A percentile compares a stretch with the other conserved stretches of the same genome.
phyloP scores from a whole-genome alignment of 176 grass and related monocot species.

The Bromus sterilis region DNA sequence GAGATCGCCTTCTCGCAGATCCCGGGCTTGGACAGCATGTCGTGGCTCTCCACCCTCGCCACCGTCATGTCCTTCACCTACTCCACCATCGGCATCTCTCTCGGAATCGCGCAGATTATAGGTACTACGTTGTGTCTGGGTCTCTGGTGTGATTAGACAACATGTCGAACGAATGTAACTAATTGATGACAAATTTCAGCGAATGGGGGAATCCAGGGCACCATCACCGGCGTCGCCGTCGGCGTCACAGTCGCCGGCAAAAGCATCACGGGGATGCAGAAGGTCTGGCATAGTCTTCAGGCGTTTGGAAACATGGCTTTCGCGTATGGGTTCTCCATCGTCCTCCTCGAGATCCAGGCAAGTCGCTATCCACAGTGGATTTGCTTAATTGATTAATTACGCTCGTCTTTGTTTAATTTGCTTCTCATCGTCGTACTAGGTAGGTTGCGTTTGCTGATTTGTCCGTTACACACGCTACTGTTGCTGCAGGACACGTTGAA shows the following conservation, averaged over 20 bases:
- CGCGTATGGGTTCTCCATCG: slow-evolving; percentile 8
- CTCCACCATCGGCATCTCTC: slow-evolving; percentile 9
- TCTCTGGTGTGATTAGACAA: background rate
- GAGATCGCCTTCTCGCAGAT: slow-evolving; percentile 29
- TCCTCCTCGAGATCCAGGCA: slow-evolving; percentile 22
- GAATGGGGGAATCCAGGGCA: background rate
- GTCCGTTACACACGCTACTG: background rate
- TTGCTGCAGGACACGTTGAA: slow-evolving; percentile 59
- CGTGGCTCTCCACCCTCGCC: slow-evolving; percentile 14
- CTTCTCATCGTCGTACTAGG: background rate
- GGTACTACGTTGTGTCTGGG: background rate
- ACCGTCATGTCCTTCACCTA: slow-evolving; percentile 21
- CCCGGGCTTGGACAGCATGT: background rate
- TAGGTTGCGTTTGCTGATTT: background rate
- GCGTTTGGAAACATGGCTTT: slow-evolving; percentile 12
- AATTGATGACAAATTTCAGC: background rate
- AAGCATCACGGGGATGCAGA: background rate
- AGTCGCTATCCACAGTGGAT: background rate
- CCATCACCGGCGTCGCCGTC: background rate
- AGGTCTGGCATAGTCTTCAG: slow-evolving; percentile 9
- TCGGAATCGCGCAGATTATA: slow-evolving; percentile 7
- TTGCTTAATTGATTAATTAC: background rate
- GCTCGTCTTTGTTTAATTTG: background rate
- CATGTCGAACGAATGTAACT: background rate
- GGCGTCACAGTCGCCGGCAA: background rate